phyloP scores from a whole-genome alignment of 2,329 filamentous ascomycete species.

The Colletotrichum liriopes region DNA sequence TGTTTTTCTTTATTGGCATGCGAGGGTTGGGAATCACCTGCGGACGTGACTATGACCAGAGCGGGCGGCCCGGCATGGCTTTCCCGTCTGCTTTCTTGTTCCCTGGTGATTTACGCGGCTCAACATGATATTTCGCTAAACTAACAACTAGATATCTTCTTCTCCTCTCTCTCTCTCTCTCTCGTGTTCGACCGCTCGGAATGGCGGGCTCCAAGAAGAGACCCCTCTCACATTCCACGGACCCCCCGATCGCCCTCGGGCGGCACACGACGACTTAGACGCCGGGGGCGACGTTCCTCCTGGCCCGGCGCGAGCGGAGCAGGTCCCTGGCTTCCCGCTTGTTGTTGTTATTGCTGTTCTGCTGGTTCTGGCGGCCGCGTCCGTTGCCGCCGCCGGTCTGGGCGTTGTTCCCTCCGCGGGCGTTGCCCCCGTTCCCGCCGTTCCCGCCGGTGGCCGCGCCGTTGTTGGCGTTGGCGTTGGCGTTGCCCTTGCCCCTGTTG shows the following conservation, averaged over 20 bases:
- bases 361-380: conserved; percentile 15
- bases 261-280: neutral
- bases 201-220: neutral
- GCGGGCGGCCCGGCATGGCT: neutral
- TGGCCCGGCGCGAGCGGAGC: conserved; percentile 15
- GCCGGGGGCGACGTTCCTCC: conserved; percentile 18
- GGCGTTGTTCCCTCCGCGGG: neutral
- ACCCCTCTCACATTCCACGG: neutral
- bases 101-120: neutral
- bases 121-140: conserved; percentile 17
- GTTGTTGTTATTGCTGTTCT: conserved; percentile 26
- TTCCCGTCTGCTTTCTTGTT: neutral
- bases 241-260: neutral
- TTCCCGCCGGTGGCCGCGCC: neutral
- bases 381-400: conserved; percentile 9
- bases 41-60: no score
- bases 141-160: conserved; percentile 7
- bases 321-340: conserved; percentile 18
- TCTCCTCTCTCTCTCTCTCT: neutral
- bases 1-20: neutral
- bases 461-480: conserved; percentile 6
- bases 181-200: neutral
- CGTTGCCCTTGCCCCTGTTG: neutral
- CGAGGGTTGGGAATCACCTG: neutral
- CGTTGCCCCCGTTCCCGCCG: neutral